Evolutionary conservation across 805 yeast species (phyloP), one percentile per base, ranked within the genome.

Genomic region (Candida pseudofarinosa): DNA sequence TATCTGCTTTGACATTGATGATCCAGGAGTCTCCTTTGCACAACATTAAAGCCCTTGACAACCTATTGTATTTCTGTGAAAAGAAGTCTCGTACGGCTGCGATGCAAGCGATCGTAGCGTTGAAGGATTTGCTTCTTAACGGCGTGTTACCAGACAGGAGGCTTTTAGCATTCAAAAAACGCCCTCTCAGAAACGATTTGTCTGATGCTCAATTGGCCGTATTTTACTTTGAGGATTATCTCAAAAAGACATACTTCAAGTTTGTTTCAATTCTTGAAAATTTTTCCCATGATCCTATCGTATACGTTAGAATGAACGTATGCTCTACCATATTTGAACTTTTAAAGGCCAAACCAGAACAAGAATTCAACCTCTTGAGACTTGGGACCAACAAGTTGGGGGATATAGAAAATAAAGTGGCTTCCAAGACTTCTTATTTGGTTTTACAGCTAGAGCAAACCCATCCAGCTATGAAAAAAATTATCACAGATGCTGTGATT

Each of bases 1-100:
- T 93, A 42, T 87, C 96, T 38, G 97, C 99, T 0, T 74, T 93
- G 58, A 91, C 99, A 0, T 78, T 93, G 59, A 72, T 93, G 59
- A 79, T 90, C 38, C 98, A 93, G 60, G 98, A 93, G 67, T 90
- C 97, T 2, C 99, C 99, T 4, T 60, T 89, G 42, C 98, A 93
- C 59, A 86, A 91, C 53, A 58, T 83, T 40, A 86, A 88, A 60
- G 88, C 96, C 0, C 71, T 93, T 44, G 96, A 88, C 50, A 84
- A 83, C 32, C 67, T 93, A 49, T 60, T 86, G 48, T 75, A 79
- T 4, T 86, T 83, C 68, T 88, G 97, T 63, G 84, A 81, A 53
- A 89, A 91, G 70, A 93, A 93, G 67, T 83, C 95, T 16, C 80
- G 97, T 70, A 89, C 93, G 36, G 95, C 96, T 3, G 88, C 97